Conservation (phyloP, 2,329 filamentous ascomycete genomes). For the Diplodia corticola region DNA sequence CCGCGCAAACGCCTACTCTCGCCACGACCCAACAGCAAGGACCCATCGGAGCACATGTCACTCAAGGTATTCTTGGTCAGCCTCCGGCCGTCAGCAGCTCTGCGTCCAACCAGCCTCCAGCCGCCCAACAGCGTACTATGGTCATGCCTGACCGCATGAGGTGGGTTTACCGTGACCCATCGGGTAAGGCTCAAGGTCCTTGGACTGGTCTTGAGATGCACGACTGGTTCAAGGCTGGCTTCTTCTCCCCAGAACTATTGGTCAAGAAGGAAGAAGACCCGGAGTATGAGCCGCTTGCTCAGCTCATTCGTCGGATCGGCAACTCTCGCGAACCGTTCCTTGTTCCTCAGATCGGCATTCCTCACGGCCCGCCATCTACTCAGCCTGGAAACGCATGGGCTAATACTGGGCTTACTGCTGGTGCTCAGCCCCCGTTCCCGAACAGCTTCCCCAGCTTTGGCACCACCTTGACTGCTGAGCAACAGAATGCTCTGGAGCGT, state of each 20-base stretch:
- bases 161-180: constrained; percentile 96
- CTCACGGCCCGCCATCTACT: constrained; percentile 72
- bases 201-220: constrained; percentile 99
- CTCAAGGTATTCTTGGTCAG: constrained; percentile 33
- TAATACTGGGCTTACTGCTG: constrained; percentile 39
- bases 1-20: constrained; percentile 29
- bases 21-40: constrained; percentile 34
- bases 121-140: constrained; percentile 79
- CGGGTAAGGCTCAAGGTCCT: constrained; percentile 87
- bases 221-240: constrained; percentile 98
- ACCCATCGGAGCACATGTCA: constrained; percentile 35
- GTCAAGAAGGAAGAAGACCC: constrained; percentile 93
- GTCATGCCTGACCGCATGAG: constrained; percentile 99
- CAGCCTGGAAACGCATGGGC: constrained; percentile 49
- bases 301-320: constrained; percentile 91
- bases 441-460: constrained; percentile 95
- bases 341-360: constrained; percentile 93
- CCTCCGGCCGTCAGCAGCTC: constrained; percentile 47
- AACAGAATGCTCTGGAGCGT: constrained; percentile 95
- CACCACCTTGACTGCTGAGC: constrained; percentile 91
- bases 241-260: constrained; percentile 90
- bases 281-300: constrained; percentile 92
- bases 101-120: constrained; percentile 66
- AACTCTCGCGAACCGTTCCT: constrained; percentile 97
- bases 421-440: constrained; percentile 76